Evolutionary conservation across 345 rosid genomes (phyloP), one percentile per base, ranked within the genome.

Genomic region (Bruguiera sexangula): DNA sequence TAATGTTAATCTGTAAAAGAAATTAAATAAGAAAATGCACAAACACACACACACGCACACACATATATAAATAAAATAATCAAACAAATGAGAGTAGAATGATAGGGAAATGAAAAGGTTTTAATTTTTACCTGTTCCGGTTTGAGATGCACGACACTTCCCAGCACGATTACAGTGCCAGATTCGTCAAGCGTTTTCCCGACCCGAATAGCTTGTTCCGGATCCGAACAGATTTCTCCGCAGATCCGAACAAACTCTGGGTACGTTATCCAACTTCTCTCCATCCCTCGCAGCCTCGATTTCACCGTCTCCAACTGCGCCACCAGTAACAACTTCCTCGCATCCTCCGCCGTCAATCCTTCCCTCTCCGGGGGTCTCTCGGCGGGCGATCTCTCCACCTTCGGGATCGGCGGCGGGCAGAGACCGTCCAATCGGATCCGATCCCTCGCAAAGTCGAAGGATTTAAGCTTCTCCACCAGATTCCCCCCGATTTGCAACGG

Each of bases 101-200:
- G 1, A 46, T 4, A 68, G 43, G 3, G 19, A 54, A 7, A 20
- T 0, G 32, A 10, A 34, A 52, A 1, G 66, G 39, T 55, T n/a
- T 46, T 48, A 6, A 6, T 59, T 68, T 76, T 59, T 81, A 95
- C 99, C 98, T 89, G 88, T 19, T 92, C 87, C 5, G 99, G 96
- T 62, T 73, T 78, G 36, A 96, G 81, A 64, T 89, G 81, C 65
- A 90, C 99, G 16, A 65, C 67, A 21, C 88, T 72, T 30, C 97
- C 93, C 50, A 92, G 19, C 4, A 96, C 89, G 70, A 96, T 78
- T 1, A 89, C 99, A 67, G 69, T 80, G 59, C 99, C 98, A 0
- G 96, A 86, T 65, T 92, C 90, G 46, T 92, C 98, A 0, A 96
- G 88, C 81, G 72, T 66, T 71, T 82, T 84, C 5, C 96, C 96